phyloP scores from a whole-genome alignment of 2,329 filamentous ascomycete genomes.

The Xylariales sp. region DNA sequence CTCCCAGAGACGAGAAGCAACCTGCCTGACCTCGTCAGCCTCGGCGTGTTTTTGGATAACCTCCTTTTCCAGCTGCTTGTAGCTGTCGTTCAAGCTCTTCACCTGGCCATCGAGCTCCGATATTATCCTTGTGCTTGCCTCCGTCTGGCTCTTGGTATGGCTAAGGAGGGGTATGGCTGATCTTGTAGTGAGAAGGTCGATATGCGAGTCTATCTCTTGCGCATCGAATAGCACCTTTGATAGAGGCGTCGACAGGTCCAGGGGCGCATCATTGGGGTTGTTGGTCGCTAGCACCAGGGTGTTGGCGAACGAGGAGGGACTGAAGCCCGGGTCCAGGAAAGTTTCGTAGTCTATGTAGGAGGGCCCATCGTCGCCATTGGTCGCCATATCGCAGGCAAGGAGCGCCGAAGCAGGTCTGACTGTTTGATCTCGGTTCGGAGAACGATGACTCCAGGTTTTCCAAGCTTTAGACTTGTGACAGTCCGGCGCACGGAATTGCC shows the following conservation, averaged over 20 bases:
- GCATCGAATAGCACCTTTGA: constrained; percentile 94
- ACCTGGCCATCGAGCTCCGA: constrained; percentile 77
- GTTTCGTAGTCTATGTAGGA: constrained; percentile 96
- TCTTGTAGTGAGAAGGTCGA: constrained; percentile 82
- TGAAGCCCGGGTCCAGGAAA: constrained; percentile 81
- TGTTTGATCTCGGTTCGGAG: background rate
- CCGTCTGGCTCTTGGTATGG: constrained; percentile 71
- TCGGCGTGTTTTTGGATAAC: constrained; percentile 81
- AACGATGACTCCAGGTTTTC: too few species aligned
- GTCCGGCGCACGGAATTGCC: too few species aligned
- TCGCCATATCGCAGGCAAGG: background rate
- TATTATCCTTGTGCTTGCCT: constrained; percentile 68
- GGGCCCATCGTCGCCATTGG: constrained; percentile 47
- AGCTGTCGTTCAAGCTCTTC: constrained; percentile 75
- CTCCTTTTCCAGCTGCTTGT: constrained; percentile 79
- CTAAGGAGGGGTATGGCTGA: constrained; percentile 76
- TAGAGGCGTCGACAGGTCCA: constrained; percentile 91
- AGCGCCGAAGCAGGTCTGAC: background rate
- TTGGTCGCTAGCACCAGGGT: constrained; percentile 84
- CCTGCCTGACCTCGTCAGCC: constrained; percentile 75
- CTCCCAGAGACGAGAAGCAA: constrained; percentile 74
- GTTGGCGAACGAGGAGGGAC: constrained; percentile 79
- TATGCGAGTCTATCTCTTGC: constrained; percentile 94
- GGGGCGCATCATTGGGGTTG: constrained; percentile 81
- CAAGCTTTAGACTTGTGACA: too few species aligned